Evolutionary conservation across 2,329 filamentous ascomycete species (phyloP).

Genomic region (Colletotrichum shisoi): DNA sequence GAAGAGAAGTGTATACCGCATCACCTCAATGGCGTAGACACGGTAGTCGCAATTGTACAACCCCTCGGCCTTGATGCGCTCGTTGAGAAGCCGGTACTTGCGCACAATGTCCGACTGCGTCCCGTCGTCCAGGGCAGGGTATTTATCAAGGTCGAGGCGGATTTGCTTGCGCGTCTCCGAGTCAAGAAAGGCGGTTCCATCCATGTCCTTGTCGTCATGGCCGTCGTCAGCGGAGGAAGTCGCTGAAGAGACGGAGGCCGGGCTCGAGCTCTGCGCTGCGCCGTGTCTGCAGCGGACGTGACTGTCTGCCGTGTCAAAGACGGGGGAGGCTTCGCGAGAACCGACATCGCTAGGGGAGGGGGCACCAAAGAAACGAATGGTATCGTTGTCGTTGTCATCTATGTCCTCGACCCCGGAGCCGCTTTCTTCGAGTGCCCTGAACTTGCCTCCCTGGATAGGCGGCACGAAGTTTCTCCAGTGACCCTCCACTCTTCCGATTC

Average conservation of each 20-base stretch:
- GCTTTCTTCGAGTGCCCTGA: constrained; percentile 56
- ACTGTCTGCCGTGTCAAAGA: constrained; percentile 56
- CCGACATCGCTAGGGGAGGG: constrained; percentile 59
- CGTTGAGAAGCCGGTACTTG: constrained; percentile 82
- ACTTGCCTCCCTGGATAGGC: constrained; percentile 88
- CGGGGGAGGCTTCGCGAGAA: constrained; percentile 61
- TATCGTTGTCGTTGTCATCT: constrained; percentile 42
- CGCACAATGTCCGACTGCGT: constrained; percentile 78
- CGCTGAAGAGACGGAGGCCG: constrained; percentile 67
- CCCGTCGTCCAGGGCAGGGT: constrained; percentile 75
- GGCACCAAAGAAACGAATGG: constrained; percentile 38
- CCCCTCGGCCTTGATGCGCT: constrained; percentile 74
- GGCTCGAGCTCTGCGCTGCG: constrained; percentile 2
- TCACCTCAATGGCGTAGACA: constrained; percentile 77
- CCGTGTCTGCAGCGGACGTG: constrained; percentile 46
- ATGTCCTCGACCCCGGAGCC: constrained; percentile 48
- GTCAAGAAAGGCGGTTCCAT: constrained; percentile 73
- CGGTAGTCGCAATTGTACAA: constrained; percentile 86
- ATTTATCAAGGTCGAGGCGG: constrained; percentile 77
- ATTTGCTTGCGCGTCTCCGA: constrained; percentile 77
- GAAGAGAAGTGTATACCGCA: constrained; percentile 76
- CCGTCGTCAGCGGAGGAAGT: constrained; percentile 57
- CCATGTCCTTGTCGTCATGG: constrained; percentile 53
- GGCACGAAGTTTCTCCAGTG: constrained; percentile 88
- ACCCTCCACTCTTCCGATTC: constrained; percentile 82